These are phyloP conservation scores for Bremia lactucae DNA, from an alignment of 352 stramenopile species.

Conservation along the genomic window DNA sequence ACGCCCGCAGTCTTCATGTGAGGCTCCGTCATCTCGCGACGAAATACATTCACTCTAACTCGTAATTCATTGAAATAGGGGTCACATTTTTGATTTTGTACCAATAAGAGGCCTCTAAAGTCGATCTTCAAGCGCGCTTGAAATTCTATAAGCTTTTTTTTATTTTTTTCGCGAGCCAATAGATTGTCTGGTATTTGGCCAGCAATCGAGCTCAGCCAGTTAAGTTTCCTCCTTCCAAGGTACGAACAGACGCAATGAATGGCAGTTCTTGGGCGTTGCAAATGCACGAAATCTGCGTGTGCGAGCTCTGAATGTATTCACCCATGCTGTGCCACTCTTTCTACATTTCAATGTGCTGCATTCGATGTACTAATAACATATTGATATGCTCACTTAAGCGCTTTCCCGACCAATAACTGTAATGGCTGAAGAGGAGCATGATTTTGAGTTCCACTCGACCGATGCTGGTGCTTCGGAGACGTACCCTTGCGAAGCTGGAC, in stretches of 20 bases:
- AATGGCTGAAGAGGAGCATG: constrained; percentile 52
- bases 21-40: constrained; percentile 55
- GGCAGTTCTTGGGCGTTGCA: constrained; percentile 9
- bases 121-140: not conserved
- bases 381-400: constrained; percentile 1
- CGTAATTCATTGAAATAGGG: too few species aligned
- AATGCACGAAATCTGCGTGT: not conserved
- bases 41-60: too few species aligned
- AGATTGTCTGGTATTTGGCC: constrained; percentile 12
- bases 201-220: constrained; percentile 16
- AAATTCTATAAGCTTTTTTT: constrained; percentile 1
- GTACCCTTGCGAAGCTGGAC: constrained; percentile 96
- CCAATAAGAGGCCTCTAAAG: not conserved
- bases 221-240: constrained; percentile 32
- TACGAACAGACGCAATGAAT: constrained; percentile 12
- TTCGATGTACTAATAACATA: not conserved
- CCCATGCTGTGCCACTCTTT: not conserved
- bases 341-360: too few species aligned
- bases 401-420: constrained; percentile 12
- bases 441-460: constrained; percentile 88
- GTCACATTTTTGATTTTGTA: too few species aligned
- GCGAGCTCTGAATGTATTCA: not conserved
- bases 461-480: constrained; percentile 96
- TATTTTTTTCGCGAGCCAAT: constrained; percentile 11
- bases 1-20: constrained; percentile 83